Evolutionary conservation across 1,284 basidiomycete species (phyloP), one percentile per base, ranked within the genome.

Genomic region (Phaffia rhodozyma): DNA sequence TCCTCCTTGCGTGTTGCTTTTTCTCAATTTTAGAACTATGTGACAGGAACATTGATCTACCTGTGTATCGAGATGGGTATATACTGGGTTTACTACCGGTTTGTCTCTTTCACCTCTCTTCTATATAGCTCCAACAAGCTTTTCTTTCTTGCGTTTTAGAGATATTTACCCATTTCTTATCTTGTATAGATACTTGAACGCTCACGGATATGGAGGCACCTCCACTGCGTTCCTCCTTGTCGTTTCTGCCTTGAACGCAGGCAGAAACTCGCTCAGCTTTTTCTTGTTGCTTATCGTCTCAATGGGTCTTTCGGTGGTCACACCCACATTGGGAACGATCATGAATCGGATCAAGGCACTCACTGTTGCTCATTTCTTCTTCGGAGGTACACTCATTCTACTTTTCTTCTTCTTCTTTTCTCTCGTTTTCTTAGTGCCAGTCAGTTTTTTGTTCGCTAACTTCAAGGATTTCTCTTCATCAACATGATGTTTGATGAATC

Each of bases 241-340:
- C 66, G 89, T 91, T 54, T 86, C 90, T 25, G 87, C 96, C 64
- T 78, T 98, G 49, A 93, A 97, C 71, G 93, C 94, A 4, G 91
- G 87, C 1, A 80, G 94, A 60, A 97, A 97, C 72, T 89, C 91
- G 9, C 80, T 96, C 70, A 92, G 89, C 1, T 92, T 98, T 78
- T 97, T 97, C 78, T 83, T 98, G 78, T 80, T 99, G 27, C 79
- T 97, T 25, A 87, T 97, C 61, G 92, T 97, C 23, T 85, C 87
- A 16, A 81, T 92, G 69, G 91, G 91, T 54, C 78, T 93, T 52
- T 88, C 86, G 68, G 90, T 93, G 43, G 89, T 78, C 25, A 76
- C 73, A 4, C 75, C 73, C 30, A 73, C 73, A 23, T 67, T 78
- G 30, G 75, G 76, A 1, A 49, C 66, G 0, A 72, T 76, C 49